phyloP scores from a whole-genome alignment of 2,329 filamentous ascomycete genomes.

The Monilinia fructigena region DNA sequence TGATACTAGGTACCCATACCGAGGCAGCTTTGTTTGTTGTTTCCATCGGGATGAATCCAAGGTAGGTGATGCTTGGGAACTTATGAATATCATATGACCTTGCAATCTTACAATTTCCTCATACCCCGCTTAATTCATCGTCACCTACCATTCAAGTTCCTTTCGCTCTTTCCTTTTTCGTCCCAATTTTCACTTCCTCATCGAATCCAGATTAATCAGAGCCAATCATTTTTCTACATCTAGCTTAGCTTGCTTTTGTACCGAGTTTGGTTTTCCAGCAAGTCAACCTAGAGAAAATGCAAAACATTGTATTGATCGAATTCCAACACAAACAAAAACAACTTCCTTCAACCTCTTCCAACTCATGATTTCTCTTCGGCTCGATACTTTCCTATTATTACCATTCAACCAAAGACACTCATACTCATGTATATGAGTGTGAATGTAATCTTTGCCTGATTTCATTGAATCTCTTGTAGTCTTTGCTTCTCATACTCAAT shows the following conservation, averaged over 20 bases:
- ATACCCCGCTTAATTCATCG: background rate
- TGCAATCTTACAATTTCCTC: background rate
- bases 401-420: background rate
- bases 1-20: background rate
- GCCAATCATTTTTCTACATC: background rate
- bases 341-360: background rate
- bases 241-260: background rate
- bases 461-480: background rate
- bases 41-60: background rate
- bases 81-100: too few species aligned
- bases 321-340: background rate
- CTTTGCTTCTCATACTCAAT: background rate
- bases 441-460: background rate
- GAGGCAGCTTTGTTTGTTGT: too few species aligned
- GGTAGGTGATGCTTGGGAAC: background rate
- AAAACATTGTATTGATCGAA: background rate
- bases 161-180: background rate
- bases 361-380: background rate
- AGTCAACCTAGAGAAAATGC: background rate
- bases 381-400: background rate
- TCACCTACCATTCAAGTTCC: background rate
- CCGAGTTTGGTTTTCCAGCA: background rate
- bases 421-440: background rate
- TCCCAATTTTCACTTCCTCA: constrained; percentile 9
- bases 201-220: background rate